Base-by-base conservation (phyloP, 495 filamentous ascomycete genomes). In the Penicillium odoratum region DNA sequence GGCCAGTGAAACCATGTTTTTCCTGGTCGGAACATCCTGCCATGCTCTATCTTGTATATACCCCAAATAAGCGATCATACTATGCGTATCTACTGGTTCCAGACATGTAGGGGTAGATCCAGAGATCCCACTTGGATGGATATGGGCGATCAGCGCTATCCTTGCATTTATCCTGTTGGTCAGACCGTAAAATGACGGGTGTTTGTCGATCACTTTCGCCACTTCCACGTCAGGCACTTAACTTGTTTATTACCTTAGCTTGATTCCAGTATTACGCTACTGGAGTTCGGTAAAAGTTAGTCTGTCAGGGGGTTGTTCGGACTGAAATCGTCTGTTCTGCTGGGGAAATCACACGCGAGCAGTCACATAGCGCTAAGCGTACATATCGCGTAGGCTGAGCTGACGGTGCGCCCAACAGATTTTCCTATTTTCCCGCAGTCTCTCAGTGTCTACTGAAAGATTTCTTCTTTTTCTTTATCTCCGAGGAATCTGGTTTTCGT, bases 281-380 rank as follows among this genome's bases (percentile, higher is more conserved):
- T 40, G 10, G 15, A 6, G 2, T 40, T 16, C n/a, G 13, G 38
- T 40, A 40, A 40, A 40, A 40, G 11, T 40, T 40, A 40, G 45
- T 10, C 3, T 7, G 28, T 29, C 28, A 47, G 21, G 18, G 21
- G 38, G 38, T 13, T 6, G 15, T 40, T 16, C 15, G 3, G 15
- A 40, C 6, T 36, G 7, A 46, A 46, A 10, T 51, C 30, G n/a
- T 40, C 8, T 30, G 31, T 21, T 51, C 28, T 31, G 42, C 40
- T 45, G 13, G 26, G 40, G 52, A 11, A 46, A 55, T 64, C 61
- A 60, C 56, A 63, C 62, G 58, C 62, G 62, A 64, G 62, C 58
- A 55, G 58, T 64, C 62, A 61, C 55, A 61, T 61, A 43, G 42
- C 38, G 38, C 38, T 40, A 40, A 40, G 16, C 38, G 15, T 40